Evolutionary conservation across 352 stramenopile genomes (phyloP), one percentile per base, ranked within the genome.

Genomic region (Phytophthora tubulina): DNA sequence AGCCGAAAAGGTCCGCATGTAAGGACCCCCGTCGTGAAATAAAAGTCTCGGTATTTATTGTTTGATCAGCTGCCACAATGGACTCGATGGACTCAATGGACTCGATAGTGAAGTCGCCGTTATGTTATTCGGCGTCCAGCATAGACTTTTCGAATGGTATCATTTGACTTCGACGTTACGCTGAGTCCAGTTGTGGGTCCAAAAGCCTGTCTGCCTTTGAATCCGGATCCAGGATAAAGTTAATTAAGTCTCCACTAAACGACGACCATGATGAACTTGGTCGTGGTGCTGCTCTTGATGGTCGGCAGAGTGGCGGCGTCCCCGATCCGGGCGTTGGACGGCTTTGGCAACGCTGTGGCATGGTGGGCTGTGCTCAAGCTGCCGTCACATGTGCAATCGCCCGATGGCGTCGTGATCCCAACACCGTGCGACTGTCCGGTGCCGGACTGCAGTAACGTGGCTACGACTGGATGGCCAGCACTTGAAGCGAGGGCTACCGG

Each of bases 281-380:
- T 53, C 6, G n/a, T 66, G 36, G 32, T 65, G 30, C 15, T 78
- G 38, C 51, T 77, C 9, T 38, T 72, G 32, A 31, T 74, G 61
- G 45, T 58, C 35, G 46, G 14, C 10, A 45, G 35, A 56, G 66
- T 57, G 36, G 54, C 46, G 33, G 56, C 8, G 7, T 15, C 62
- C 2, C 48, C 80, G 27, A 48, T 91, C 11, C 76, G 74, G 62
- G 86, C 88, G 38, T 78, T 90, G 27, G 79, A 95, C 73, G 88
- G 88, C 3, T 67, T 84, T 7, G 86, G 84, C 7, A 56, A 65
- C 6, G 80, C 85, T 7, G 88, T 95, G 57, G 78, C 76, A 8
- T 95, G 88, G 88, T 95, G 85, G 81, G 72, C 80, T 2, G 84
- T 93, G 51, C 80, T 93, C 59, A 95, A 95, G 70, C 70, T 95